phyloP scores from a whole-genome alignment of 768 basidiomycete genomes.

The Rhodotorula diobovata region DNA sequence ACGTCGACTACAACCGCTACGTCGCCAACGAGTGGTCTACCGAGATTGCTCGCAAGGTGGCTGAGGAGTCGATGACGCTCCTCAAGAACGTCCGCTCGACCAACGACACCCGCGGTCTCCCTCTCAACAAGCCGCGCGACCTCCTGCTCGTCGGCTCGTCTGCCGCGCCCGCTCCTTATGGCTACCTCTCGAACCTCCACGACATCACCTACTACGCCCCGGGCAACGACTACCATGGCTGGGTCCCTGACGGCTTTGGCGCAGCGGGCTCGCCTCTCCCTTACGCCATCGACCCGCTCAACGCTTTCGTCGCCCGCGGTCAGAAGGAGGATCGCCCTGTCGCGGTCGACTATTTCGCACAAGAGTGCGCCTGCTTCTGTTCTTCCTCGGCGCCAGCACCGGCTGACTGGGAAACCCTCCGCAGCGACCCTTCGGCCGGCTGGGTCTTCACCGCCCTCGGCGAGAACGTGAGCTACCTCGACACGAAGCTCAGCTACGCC shows the following conservation, averaged over 20 bases:
- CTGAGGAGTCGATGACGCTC: conserved; percentile 20
- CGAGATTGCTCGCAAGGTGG: conserved; percentile 19
- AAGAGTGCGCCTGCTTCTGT: conserved; percentile 12
- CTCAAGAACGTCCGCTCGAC: conserved; percentile 33
- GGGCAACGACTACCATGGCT: background rate
- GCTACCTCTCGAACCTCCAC: background rate
- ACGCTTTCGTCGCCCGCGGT: conserved; percentile 44
- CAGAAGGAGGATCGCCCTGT: conserved; percentile 20
- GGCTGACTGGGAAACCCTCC: too few species aligned
- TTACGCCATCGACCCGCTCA: conserved; percentile 46
- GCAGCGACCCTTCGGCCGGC: conserved; percentile 20
- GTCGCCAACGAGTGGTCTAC: background rate
- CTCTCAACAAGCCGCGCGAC: conserved; percentile 3
- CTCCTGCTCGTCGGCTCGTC: conserved; percentile 8
- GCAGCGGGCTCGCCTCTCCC: conserved; percentile 43
- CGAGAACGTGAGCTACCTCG: conserved; percentile 17
- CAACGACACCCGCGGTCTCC: conserved; percentile 7
- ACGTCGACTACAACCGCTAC: background rate
- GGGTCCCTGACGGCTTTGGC: conserved; percentile 44
- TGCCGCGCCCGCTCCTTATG: conserved; percentile 42
- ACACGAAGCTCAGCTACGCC: conserved; percentile 20
- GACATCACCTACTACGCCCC: background rate
- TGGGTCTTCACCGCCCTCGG: conserved; percentile 2
- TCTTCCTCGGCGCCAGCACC: background rate
- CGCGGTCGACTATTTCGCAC: conserved; percentile 30